Conservation (phyloP, 441 rosid genomes). For the Adansonia gregorii region DNA sequence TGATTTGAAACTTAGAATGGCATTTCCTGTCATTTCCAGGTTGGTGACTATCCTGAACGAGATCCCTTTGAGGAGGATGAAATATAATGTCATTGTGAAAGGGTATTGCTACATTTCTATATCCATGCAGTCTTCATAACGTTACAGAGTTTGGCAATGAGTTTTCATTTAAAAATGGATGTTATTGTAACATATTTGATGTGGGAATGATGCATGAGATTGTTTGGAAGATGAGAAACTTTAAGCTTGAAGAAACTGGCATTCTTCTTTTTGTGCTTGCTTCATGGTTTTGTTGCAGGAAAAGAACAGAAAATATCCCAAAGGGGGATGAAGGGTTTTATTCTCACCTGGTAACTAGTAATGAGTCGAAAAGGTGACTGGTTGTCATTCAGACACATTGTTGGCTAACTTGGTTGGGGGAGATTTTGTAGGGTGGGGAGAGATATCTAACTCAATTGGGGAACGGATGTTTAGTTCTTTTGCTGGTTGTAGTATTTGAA, state of each 20-base stretch:
- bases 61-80: slow-evolving; percentile 70
- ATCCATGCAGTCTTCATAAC: slow-evolving; percentile 5
- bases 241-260: not conserved
- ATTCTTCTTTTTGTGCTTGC: not conserved
- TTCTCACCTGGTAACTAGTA: too few species aligned
- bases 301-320: not conserved
- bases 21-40: slow-evolving; percentile 36
- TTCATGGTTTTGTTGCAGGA: not conserved
- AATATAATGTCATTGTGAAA: slow-evolving; percentile 39
- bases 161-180: not conserved
- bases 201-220: not conserved
- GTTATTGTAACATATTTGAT: not conserved
- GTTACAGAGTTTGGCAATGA: not conserved
- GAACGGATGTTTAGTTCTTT: too few species aligned
- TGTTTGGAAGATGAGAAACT: not conserved
- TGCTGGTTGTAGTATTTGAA: too few species aligned
- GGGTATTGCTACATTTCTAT: slow-evolving; percentile 1
- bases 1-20: not conserved
- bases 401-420: too few species aligned
- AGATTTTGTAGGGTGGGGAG: too few species aligned
- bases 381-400: too few species aligned
- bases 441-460: too few species aligned
- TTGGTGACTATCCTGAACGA: slow-evolving; percentile 68
- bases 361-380: too few species aligned
- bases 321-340: not conserved